Evolutionary conservation across 2,329 filamentous ascomycete genomes (phyloP), one percentile per base, ranked within the genome.

Genomic region (Cercospora sp.): DNA sequence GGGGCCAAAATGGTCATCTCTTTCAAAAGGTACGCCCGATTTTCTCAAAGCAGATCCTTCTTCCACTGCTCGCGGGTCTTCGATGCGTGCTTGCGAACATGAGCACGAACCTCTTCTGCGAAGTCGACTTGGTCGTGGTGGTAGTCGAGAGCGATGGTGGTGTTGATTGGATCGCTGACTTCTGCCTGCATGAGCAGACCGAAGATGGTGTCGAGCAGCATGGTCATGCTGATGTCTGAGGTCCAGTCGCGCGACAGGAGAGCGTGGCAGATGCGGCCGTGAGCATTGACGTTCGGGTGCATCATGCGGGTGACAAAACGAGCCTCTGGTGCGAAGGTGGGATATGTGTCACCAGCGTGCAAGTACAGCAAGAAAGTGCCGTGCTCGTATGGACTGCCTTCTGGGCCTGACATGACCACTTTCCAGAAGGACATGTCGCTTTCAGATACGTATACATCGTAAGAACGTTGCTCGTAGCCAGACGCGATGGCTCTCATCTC

Each of bases 351-450:
- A 10, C 72, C 76, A 70, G 79, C 78, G 51, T 79, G 75, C 3
- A 80, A 69, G 64, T 80, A 80, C 4, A 81, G 69, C 26, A 80
- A 23, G 70, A 80, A 80, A 0, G 72, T 75, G 23, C 77, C 78
- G 18, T 65, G 68, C 2, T 72, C 69, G 61, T 81, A 80, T 1
- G 78, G 69, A 57, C 75, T 73, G 8, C 70, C 74, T 13, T 71
- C 67, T 7, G 79, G 75, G 16, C 77, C 80, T 59, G 75, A 66
- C 73, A 82, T 79, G 8, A 80, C 77, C 6, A 81, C 70, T 67
- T 82, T 81, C 79, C 78, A 81, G 72, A 81, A 80, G 1, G 70
- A 73, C 67, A 81, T 77, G 65, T 81, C 79, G 28, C 70, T 69
- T 64, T 81, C 79, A 23, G 73, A 78, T 28, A 82, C 75, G 66